Evolutionary conservation across 306 rosid species (phyloP).

Genomic region (Aeschynomene evenia): DNA sequence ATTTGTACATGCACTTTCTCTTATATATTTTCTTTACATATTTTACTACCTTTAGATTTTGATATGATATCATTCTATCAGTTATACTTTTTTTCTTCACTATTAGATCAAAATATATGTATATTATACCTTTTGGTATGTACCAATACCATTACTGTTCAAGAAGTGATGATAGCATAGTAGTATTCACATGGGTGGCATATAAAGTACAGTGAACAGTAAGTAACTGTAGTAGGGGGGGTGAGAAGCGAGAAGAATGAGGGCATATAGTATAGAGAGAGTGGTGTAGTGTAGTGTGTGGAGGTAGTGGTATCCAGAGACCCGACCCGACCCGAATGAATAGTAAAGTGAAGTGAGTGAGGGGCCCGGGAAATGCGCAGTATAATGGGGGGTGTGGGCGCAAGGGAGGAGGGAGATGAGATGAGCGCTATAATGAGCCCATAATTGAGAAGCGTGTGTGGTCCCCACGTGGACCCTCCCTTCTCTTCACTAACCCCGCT

Average conservation of each 20-base stretch:
- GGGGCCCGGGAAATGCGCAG: constrained; percentile 16
- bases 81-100: too few relatives aligned
- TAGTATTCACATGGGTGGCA: background rate
- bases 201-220: background rate
- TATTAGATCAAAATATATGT: too few relatives aligned
- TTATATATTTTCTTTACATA: too few relatives aligned
- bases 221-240: background rate
- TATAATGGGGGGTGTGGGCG: background rate
- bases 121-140: too few relatives aligned
- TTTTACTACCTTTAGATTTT: too few relatives aligned
- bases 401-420: background rate
- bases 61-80: too few relatives aligned
- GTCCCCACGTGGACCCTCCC: constrained; percentile 27
- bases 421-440: constrained; percentile 36
- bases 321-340: constrained; percentile 17
- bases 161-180: background rate
- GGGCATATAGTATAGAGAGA: too few relatives aligned
- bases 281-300: background rate
- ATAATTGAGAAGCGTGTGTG: constrained; percentile 35
- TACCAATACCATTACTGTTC: too few relatives aligned
- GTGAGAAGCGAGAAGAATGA: background rate
- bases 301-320: background rate
- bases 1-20: too few relatives aligned
- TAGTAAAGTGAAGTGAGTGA: background rate
- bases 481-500: background rate